Evolutionary conservation across 352 stramenopile genomes (phyloP), one percentile per base, ranked within the genome.

Genomic region (Phytophthora syringae): DNA sequence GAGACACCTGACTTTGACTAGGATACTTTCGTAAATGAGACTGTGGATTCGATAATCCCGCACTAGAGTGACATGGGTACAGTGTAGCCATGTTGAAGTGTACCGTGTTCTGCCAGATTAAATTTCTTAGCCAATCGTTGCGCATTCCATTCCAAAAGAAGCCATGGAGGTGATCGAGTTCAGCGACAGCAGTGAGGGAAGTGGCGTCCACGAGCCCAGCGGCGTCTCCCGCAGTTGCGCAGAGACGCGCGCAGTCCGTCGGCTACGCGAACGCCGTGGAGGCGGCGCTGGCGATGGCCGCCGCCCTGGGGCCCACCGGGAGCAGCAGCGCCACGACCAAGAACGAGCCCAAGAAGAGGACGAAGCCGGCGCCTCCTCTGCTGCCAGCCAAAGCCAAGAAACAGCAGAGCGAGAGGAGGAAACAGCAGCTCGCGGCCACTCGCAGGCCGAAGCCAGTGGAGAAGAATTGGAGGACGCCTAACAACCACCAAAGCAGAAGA

Each of bases 241-340:
- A 27, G 18, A 60, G 21, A 20, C 45, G 16, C 40, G 66, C 42
- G 7, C 62, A 64, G 40, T 65, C 59, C 7, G 24, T 58, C 16
- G 59, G 59, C 30, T 77, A 77, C 51, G 50, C 49, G 28, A 50
- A 72, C 27, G 70, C 60, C n/a, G 70, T 77, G 50, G 34, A 74
- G 40, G 43, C 55, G 42, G 70, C 70, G 40, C 40, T 77, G 40
- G 70, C 64, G 34, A 68, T 77, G 60, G 70, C 70, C 21, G 70
- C 65, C 27, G 65, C 54, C 18, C 40, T 68, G 9, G 53, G 67
- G 16, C 56, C 45, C 6, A 45, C 44, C 1, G 52, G 51, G 12
- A 2, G 37, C 18, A n/a, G 4, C 21, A n/a, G 16, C 22, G 28
- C n/a, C 11, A 6, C 28, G 7, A 60, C 57, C 12, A 64, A 65